These are phyloP conservation scores for Yamadazyma phyllophila DNA, from an alignment of 805 yeast genomes.

Conservation along the genomic window DNA sequence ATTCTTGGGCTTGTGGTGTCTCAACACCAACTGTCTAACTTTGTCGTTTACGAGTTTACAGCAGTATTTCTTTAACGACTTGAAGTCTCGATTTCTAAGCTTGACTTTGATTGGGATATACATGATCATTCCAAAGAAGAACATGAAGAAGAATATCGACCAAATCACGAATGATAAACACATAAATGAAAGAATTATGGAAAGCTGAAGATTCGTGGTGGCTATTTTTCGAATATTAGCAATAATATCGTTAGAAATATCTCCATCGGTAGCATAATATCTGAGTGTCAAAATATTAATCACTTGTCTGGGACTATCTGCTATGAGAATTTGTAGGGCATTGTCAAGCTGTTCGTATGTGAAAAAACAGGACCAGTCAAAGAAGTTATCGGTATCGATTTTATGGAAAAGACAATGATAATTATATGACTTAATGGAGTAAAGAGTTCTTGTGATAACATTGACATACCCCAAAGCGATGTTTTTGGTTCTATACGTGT, in stretches of 20 bases:
- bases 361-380: constrained; percentile 67
- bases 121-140: constrained; percentile 52
- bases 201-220: constrained; percentile 57
- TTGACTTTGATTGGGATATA: constrained; percentile 51
- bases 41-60: constrained; percentile 56
- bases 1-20: constrained; percentile 35
- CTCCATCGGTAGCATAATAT: constrained; percentile 50
- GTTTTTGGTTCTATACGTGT: constrained; percentile 56
- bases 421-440: constrained; percentile 56
- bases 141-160: constrained; percentile 61
- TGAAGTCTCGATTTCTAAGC: constrained; percentile 33
- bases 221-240: constrained; percentile 57
- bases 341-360: constrained; percentile 64
- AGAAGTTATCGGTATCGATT: constrained; percentile 59
- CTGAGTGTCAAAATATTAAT: constrained; percentile 71
- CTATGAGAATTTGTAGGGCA: constrained; percentile 59
- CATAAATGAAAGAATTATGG: constrained; percentile 75
- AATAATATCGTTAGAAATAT: constrained; percentile 40
- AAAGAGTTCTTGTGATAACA: constrained; percentile 55
- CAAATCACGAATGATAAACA: constrained; percentile 71
- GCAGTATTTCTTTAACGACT: constrained; percentile 59
- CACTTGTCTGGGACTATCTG: constrained; percentile 87
- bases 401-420: constrained; percentile 71
- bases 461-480: constrained; percentile 72
- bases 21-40: constrained; percentile 50